Evolutionary conservation across 352 stramenopile species (phyloP), one percentile per base, ranked within the genome.

Genomic region (Nothophytophthora sp.): DNA sequence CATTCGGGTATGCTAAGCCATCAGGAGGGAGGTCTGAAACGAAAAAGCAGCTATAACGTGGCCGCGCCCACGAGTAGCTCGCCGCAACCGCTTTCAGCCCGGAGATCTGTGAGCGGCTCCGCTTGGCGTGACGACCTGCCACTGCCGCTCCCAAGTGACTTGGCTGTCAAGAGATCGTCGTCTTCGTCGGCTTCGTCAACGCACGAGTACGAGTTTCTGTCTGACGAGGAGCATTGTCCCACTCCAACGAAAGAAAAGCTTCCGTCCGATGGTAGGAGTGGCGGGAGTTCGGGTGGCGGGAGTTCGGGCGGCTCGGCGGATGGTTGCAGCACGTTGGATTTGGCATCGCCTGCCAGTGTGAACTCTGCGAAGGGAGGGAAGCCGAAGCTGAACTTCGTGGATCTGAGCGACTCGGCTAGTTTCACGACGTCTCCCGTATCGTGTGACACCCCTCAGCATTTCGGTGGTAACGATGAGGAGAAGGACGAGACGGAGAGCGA

Each of bases 171-270:
- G 35, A 18, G 30, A 8, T 32, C 46, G 12, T 29, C 50, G 40
- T 50, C 43, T 30, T 55, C 50, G 22, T 59, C 57, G 19, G 62
- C 62, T 1, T 67, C 54, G 10, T 56, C 61, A 51, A 48, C 48
- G 11, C 60, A 69, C 50, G 63, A 71, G 22, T 63, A 63, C 28
- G 55, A 77, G 13, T 51, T 72, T 27, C 37, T 59, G 16, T 64
- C 44, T n/a, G 47, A 44, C 9, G 34, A 62, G 3, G 55, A 71
- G 10, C 32, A 27, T 3, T 61, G 54, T 50, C 52, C 47, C 23
- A 60, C 48, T 16, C 44, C 50, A 39, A 52, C n/a, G 20, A 69
- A 63, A 36, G 51, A 29, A 1, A 43, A 51, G 20, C 13, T 19
- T 4, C 50, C 54, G 22, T 46, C 28, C n/a, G n/a, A n/a, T n/a